Base-by-base conservation (phyloP, 1,139 yeast genomes). In the Lodderomyces margitis region DNA sequence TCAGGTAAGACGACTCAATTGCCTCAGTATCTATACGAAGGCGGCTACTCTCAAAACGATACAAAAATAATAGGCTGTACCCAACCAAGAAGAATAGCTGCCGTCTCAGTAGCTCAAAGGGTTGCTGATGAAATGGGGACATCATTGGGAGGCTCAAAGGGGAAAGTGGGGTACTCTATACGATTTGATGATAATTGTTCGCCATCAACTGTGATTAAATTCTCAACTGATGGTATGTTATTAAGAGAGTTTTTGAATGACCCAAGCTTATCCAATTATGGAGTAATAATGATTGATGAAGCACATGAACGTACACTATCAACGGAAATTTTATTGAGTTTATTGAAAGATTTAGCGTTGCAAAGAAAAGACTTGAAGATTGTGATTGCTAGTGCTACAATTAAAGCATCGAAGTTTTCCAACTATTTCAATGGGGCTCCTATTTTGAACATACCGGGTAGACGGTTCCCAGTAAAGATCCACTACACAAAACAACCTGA, bases 1-100 rank as follows among this genome's bases (percentile, higher is more conserved):
- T 89, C 97, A 0, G 98, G 98, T 53, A 92, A 92, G 55, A 92
- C 98, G 0, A 92, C 98, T 0, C 97, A 92, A 61, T 65, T 92
- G 10, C 97, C 98, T 0, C 98, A 92, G 54, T 92, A 81, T 56
- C 66, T 92, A 20, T 77, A 80, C 51, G 96, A 89, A 56, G 88
- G 83, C 15, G 96, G 96, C 0, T 86, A 82, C 51, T 73, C 88
- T 5, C 56, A 64, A 15, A 78, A 78, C 1, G 46, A 48, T 3
- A 47, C 45, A 2, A 62, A 68, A 46, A 77, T 75, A 36, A 78
- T 92, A 8, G 97, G 94, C 0, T 89, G 97, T 58, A 92, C 98
- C 0, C 98, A 92, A 59, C 98, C 98, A 1, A 76, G 98, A 54
- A 70, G 97, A 54, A 96, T 91, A 12, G 98, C 98, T 0, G 98